Base-by-base conservation (phyloP, 805 yeast genomes). In the Starmerella floris region DNA sequence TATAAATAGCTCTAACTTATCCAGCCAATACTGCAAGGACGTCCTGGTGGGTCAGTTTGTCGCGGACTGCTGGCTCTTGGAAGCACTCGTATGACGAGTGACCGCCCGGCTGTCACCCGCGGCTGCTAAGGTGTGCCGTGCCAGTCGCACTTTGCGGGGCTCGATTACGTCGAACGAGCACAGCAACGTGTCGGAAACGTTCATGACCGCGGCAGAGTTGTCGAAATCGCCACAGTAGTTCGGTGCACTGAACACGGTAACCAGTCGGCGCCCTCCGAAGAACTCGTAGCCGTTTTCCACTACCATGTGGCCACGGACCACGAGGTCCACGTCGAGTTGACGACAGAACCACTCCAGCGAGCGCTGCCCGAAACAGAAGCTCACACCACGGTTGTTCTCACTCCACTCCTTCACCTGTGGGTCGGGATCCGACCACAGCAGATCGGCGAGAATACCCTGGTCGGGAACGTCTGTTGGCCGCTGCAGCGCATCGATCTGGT, bases 161-260 rank as follows among this genome's bases (percentile, higher is more conserved):
- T 91, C 95, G 43, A 91, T 67, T 35, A 88, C 70, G 61, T 91
- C 97, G 62, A 91, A 91, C 47, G 91, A 79, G 62, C 98, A 91
- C 43, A 87, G 64, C 51, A 91, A 68, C 51, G 85, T 94, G 50
- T 85, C 94, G 48, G 81, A 75, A 15, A 91, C 95, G 54, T 88
- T 79, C 97, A 91, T 88, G 6, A 91, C 95, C 1, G 98, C 98
- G 17, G 95, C 95, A 93, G 93, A 83, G 57, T 84, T 84, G 60
- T 85, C 83, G 56, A 78, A 78, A 57, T 78, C 85, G 15, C 85
- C 85, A 55, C 85, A 78, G 57, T 78, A 78, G 57, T 78, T 79
- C 11, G 85, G 85, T 1, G 85, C 85, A 40, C 76, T 69, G 56
- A 78, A 78, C 21, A 78, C 82, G 1, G 85, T 78, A 23, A 79